Evolutionary conservation across 768 basidiomycete species (phyloP), one percentile per base, ranked within the genome.

Genomic region (Tylopilus balloui): DNA sequence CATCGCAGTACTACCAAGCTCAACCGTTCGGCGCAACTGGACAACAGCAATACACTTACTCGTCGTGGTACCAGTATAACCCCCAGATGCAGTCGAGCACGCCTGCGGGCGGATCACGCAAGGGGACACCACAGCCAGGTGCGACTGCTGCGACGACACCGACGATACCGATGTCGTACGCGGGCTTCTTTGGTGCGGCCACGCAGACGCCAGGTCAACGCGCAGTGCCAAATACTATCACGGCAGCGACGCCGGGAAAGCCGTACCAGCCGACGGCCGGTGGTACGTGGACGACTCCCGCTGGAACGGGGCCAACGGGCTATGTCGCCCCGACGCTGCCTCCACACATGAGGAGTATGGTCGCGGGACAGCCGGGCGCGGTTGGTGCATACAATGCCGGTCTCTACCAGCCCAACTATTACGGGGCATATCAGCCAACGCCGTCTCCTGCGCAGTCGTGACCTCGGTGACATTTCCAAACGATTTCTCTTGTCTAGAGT

Each of bases 181-280:
- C 73, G 0, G 61, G 71, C 24, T 77, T 75, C 47, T 78, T 73
- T 51, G 67, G 60, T 35, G 48, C 55, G 6, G 36, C 54, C 35
- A 50, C 63, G 47, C 68, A 71, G 25, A 29, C 63, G 23, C 55
- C 64, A 21, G 68, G 65, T 23, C 72, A 77, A 46, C 75, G 79
- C 5, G 79, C 76, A 3, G 79, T 81, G 6, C 79, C 78, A 10
- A 81, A 80, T 40, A 81, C 80, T 1, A 77, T 78, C 21, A 55
- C 75, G 20, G 55, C 60, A 35, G 47, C 61, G 20, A 57, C 53
- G 36, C 47, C 64, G 0, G 61, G 48, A 36, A 71, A 72, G 36
- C 42, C 68, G n/a, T 68, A 65, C 48, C 59, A 66, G 17, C 62
- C 68, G 12, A n/a, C 51, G 1, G 48, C 59, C 2, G 57, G 55